phyloP scores from a whole-genome alignment of 495 filamentous ascomycete species.

The Hypoxylon crocopeplum region DNA sequence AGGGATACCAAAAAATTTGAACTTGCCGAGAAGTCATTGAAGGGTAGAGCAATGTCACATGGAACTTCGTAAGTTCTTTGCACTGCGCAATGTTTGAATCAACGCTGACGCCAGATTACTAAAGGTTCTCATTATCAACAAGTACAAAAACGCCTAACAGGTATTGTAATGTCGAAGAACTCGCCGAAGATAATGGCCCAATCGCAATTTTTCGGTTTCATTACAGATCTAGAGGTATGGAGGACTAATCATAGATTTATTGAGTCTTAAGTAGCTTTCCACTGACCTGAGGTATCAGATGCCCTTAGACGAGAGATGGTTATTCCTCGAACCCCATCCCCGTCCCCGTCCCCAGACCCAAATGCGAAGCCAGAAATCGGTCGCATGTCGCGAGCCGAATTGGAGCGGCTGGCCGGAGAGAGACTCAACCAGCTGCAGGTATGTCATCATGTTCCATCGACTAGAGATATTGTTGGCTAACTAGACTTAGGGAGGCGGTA shows the following conservation, averaged over 20 bases:
- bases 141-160: background rate
- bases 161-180: background rate
- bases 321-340: constrained; percentile 31
- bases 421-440: constrained; percentile 31
- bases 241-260: background rate
- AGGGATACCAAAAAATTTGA: too few species aligned
- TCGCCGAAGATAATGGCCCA: constrained; percentile 2
- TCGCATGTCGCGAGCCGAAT: constrained; percentile 28
- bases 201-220: constrained; percentile 32
- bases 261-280: background rate
- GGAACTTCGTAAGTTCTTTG: constrained; percentile 23
- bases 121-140: constrained; percentile 5
- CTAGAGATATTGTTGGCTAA: background rate
- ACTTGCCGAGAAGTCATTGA: constrained; percentile 31
- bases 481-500: constrained; percentile 1
- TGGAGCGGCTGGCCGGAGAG: constrained; percentile 28
- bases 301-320: constrained; percentile 34
- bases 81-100: background rate
- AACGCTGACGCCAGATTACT: background rate
- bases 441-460: background rate
- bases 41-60: constrained; percentile 37
- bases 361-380: constrained; percentile 14
- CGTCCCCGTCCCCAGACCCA: too few species aligned
- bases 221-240: constrained; percentile 39
- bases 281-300: constrained; percentile 21